A percentile compares a stretch with the other conserved stretches of the same genome.
phyloP scores from a whole-genome alignment of 441 rosid species.

The Biscutella laevigata region DNA sequence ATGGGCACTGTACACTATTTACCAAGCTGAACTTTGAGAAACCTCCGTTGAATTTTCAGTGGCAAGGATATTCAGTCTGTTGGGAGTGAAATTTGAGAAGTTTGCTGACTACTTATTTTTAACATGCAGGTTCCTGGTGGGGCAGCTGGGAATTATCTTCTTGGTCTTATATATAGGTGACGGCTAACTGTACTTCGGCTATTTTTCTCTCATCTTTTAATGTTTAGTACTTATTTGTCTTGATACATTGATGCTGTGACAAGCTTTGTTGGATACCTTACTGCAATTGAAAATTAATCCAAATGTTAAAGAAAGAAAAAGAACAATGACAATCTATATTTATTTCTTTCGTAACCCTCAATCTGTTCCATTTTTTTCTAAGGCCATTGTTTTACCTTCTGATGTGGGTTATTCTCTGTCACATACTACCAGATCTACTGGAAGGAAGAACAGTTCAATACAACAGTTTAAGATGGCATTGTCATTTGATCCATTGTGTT shows the following conservation, averaged over 20 bases:
- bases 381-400: neutral
- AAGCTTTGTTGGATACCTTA: constrained; percentile 3
- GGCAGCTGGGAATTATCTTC: constrained; percentile 56
- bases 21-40: no score
- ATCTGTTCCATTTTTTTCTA: constrained; percentile 2
- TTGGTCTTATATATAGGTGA: constrained; percentile 51
- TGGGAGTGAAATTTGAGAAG: neutral
- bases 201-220: no score
- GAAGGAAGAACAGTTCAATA: constrained; percentile 33
- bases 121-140: constrained; percentile 40
- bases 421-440: constrained; percentile 30
- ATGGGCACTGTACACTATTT: neutral
- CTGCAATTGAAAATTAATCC: neutral
- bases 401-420: constrained; percentile 7
- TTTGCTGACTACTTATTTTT: neutral
- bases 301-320: neutral
- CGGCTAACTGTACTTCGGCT: no score
- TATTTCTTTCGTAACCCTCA: neutral
- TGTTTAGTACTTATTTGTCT: constrained; percentile 1
- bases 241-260: neutral
- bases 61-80: constrained; percentile 2
- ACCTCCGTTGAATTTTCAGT: no score
- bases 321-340: neutral
- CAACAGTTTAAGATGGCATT: constrained; percentile 47
- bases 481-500: constrained; percentile 44